Evolutionary conservation across 2,329 filamentous ascomycete species (phyloP), one percentile per base, ranked within the genome.

Genomic region (Colletotrichum melonis): DNA sequence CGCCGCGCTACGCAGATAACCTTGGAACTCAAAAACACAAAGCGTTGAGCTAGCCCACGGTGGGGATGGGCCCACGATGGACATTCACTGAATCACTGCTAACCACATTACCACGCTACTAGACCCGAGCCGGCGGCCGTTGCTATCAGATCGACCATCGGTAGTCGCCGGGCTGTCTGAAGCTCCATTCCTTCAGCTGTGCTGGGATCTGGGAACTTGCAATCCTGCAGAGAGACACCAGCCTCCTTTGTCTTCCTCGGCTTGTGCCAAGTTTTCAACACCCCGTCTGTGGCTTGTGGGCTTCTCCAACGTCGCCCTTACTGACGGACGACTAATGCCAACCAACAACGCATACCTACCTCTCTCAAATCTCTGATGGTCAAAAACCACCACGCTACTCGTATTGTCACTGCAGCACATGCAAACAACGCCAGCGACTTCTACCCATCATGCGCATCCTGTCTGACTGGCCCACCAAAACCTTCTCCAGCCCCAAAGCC

Each of bases 91-190:
- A 56, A 30, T 30, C 24, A 24, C 54, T 19, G 24, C 54, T 28
- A 30, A 49, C 19, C 19, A 49, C 42, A n/a, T 11, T 49, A 22
- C 42, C 42, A 49, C 19, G 16, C 38, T 49, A 19, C 42, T 49
- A 49, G 42, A n/a, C 24, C 59, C 42, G 66, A 63, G 46, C 56
- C 49, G 46, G 46, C 46, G 46, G 57, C 58, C 30, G 49, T 68
- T 56, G 28, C 19, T 63, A 63, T 62, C 66, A 28, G 22, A 49
- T 49, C 42, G 19, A 22, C 42, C 42, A n/a, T 49, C 42, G 42
- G 42, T 19, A 49, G 42, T 49, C 16, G 8, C 42, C 42, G 19
- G 42, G n/a, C 19, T 22, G 42, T 4, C 42, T 49, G 42, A 22
- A 49, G 42, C 16, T 49, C 19, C 16, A 49, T 9, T n/a, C 42